Percentiles rank a stretch among this genome's conserved stretches.
Conservation (phyloP, 2,329 filamentous ascomycete genomes). For the Phyllosticta paracitricarpa region DNA sequence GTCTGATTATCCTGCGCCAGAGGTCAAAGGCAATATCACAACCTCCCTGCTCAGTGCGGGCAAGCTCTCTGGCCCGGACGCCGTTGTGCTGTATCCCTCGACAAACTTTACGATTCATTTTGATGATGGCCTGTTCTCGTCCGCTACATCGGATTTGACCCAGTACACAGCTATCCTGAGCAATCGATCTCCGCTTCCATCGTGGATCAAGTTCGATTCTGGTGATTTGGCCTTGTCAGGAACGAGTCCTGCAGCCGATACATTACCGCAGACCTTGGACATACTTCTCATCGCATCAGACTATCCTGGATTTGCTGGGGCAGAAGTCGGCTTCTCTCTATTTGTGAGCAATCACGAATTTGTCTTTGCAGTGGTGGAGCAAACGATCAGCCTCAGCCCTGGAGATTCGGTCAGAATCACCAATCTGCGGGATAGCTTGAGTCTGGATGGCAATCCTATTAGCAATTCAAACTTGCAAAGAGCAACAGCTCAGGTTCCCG, state of each 20-base stretch:
- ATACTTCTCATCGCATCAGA: constrained; percentile 71
- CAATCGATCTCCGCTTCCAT: constrained; percentile 72
- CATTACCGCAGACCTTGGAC: constrained; percentile 59
- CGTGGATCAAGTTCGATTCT: constrained; percentile 71
- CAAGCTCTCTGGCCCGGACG: constrained; percentile 47
- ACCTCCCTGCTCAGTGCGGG: constrained; percentile 51
- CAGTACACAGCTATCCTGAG: constrained; percentile 65
- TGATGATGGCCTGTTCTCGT: constrained; percentile 48
- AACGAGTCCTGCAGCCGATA: constrained; percentile 49
- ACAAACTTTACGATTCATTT: constrained; percentile 34
- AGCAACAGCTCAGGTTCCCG: constrained; percentile 47
- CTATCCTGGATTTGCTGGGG: constrained; percentile 64
- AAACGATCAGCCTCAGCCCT: constrained; percentile 22
- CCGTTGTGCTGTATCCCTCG: constrained; percentile 35
- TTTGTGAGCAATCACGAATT: constrained; percentile 62
- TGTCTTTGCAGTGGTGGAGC: constrained; percentile 44
- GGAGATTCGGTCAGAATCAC: constrained; percentile 23
- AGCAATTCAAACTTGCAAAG: constrained; percentile 41
- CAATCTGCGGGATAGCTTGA: constrained; percentile 23
- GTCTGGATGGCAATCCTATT: constrained; percentile 32
- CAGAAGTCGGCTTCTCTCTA: constrained; percentile 57
- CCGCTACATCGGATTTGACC: constrained; percentile 42
- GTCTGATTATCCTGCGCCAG: constrained; percentile 46
- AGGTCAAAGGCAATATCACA: constrained; percentile 45
- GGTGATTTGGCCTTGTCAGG: constrained; percentile 58